Evolutionary conservation across 352 stramenopile species (phyloP).

Genomic region (Halophytophthora polymorphica): DNA sequence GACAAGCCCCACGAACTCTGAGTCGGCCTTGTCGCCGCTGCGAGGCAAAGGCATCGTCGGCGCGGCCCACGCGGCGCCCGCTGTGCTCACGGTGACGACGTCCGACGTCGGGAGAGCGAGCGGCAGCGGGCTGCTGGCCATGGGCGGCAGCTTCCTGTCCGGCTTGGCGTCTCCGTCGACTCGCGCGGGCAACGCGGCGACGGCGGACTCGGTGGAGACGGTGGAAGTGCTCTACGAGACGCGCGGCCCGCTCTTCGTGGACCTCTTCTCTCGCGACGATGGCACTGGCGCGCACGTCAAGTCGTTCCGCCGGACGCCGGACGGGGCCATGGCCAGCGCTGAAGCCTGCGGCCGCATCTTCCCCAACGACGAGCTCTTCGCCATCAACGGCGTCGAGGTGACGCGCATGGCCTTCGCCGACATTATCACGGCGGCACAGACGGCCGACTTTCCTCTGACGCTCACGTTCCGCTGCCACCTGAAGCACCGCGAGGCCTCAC

Average conservation of each 20-base stretch:
- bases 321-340: conserved; percentile 48
- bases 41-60: conserved; percentile 3
- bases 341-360: conserved; percentile 57
- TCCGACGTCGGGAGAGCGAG: conserved; percentile 2
- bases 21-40: conserved; percentile 20
- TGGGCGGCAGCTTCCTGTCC: conserved; percentile 48
- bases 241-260: conserved; percentile 55
- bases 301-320: conserved; percentile 57
- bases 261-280: conserved; percentile 73
- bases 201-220: conserved; percentile 14
- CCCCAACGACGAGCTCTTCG: conserved; percentile 62
- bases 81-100: conserved; percentile 26
- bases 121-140: conserved; percentile 35
- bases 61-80: conserved; percentile 4
- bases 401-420: conserved; percentile 52
- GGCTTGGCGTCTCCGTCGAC: conserved; percentile 18
- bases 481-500: conserved; percentile 14
- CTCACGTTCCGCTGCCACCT: conserved; percentile 56
- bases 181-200: conserved; percentile 24
- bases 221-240: conserved; percentile 53
- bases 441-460: conserved; percentile 60
- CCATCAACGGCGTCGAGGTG: conserved; percentile 61
- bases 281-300: conserved; percentile 70
- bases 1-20: conserved; percentile 20
- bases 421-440: conserved; percentile 69